Evolutionary conservation across 768 basidiomycete genomes (phyloP), one percentile per base, ranked within the genome.

Genomic region (Macrolepiota fuliginosa): DNA sequence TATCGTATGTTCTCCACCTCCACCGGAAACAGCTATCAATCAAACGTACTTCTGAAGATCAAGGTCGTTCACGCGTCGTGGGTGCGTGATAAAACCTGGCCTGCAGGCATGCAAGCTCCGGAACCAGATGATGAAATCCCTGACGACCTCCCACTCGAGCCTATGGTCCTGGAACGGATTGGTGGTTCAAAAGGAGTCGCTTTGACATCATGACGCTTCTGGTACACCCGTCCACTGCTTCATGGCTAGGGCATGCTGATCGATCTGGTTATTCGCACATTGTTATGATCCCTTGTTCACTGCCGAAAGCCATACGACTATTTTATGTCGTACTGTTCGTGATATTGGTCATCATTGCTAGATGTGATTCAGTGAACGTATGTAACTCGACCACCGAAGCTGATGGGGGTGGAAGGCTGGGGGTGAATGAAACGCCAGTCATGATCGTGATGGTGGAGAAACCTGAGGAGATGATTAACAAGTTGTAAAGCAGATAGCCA

Each of bases 81-180:
- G 91, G 71, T 89, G 50, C 83, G 83, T 54, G 90, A 93, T 63
- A 79, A 84, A 53, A 91, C 88, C 49, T 93, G 91, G 91, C 91
- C 91, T 19, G 73, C 75, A 40, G 86, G 83, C 17, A 77, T 82
- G 39, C 72, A 77, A 3, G 88, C 75, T n/a, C 88, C 84, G 9
- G 83, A 85, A 56, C 79, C 88, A 13, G 88, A 90, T 66, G 83
- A 89, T 49, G 76, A 79, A 50, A 65, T 77, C 13, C 67, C 67
- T 36, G 54, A 49, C 5, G 36, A 39, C 29, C 13, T 22, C 24
- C 4, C 15, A 13, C 22, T 42, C 24, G 52, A 54, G 27, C 46
- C 46, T 17, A 45, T 42, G 49, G n/a, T 56, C 22, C 36, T 40
- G 15, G 37, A 59, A n/a, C 36, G 50, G 11, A 39, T 52, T 39